Base-by-base conservation (phyloP, 306 rosid genomes). In the Vicia sativa region DNA sequence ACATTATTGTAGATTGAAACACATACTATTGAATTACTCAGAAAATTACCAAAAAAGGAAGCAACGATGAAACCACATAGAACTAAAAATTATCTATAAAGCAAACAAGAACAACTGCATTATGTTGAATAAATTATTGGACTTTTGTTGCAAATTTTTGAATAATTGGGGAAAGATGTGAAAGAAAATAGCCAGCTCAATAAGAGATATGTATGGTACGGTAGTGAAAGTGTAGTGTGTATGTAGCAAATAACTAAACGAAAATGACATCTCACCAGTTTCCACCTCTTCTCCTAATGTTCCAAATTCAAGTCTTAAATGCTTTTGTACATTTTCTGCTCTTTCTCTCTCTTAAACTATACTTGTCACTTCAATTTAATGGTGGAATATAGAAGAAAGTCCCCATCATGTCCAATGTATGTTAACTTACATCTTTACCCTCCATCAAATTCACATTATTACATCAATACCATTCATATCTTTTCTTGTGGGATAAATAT, bases 221-320 rank as follows among this genome's bases (percentile, higher is more conserved):
- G 66, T 50, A 18, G 66, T 68, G 50, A 68, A 38, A 73, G 78
- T 79, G 73, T 79, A n/a, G 88, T 49, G 55, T 77, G 77, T 79
- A 14, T 77, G 77, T 79, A 25, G 89, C 69, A 55, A 67, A 76
- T 84, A 86, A 88, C 92, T 82, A 79, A 83, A 79, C 37, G 95
- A 88, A 83, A 86, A 68, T 39, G 96, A 91, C 97, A 6, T 34
- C 5, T 82, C 86, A 86, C 95, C 92, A 69, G 79, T 76, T 77
- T 72, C 62, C 61, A 59, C 53, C 48, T 79, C 79, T 74, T 71
- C 74, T 41, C 37, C 72, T 74, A 78, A 77, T 80, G 78, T 82
- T 84, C 91, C 79, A 84, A 75, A 85, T 83, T 81, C 42, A 77
- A 69, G 83, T 39, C 75, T 67, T 87, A 72, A 85, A 83, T 84